Evolutionary conservation across 2,329 filamentous ascomycete species (phyloP).

Genomic region (Biscogniauxia marginata): DNA sequence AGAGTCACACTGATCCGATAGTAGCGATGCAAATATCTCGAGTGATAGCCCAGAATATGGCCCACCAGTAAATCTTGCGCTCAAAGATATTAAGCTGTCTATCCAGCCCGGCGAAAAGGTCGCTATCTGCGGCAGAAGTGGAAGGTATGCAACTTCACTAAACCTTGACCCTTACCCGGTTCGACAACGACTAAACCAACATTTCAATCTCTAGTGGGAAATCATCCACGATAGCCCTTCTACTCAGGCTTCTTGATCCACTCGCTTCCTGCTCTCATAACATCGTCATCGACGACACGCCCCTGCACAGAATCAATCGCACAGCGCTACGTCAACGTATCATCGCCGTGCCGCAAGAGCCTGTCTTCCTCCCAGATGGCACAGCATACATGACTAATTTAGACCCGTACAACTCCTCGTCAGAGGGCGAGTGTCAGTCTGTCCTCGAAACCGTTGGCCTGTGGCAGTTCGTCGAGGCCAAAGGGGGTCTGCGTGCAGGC

Average conservation of each 20-base stretch:
- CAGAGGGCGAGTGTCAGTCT: slow-evolving; percentile 33
- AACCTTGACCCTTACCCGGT: neutral
- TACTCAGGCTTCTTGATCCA: slow-evolving; percentile 43
- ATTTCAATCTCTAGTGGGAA: slow-evolving; percentile 35
- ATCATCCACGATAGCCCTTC: slow-evolving; percentile 41
- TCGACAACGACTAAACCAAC: neutral
- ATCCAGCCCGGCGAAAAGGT: slow-evolving; percentile 35
- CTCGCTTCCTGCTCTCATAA: slow-evolving; percentile 20
- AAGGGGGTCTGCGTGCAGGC: slow-evolving; percentile 34
- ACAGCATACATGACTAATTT: slow-evolving; percentile 42
- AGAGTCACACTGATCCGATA: neutral
- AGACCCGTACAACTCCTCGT: slow-evolving; percentile 38
- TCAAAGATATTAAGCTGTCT: slow-evolving; percentile 18
- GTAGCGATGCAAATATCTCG: neutral
- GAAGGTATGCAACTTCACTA: slow-evolving; percentile 19
- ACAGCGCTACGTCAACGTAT: slow-evolving; percentile 44
- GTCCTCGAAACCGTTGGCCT: slow-evolving; percentile 38
- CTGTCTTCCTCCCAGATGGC: slow-evolving; percentile 48
- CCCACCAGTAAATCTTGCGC: neutral
- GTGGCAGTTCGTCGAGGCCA: slow-evolving; percentile 30
- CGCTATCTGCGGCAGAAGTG: slow-evolving; percentile 38
- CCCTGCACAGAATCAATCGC: slow-evolving; percentile 39
- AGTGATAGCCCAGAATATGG: neutral
- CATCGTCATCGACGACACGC: slow-evolving; percentile 44
- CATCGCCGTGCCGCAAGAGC: slow-evolving; percentile 53